phyloP scores from a whole-genome alignment of 805 yeast species.

The Candida vaughaniae region DNA sequence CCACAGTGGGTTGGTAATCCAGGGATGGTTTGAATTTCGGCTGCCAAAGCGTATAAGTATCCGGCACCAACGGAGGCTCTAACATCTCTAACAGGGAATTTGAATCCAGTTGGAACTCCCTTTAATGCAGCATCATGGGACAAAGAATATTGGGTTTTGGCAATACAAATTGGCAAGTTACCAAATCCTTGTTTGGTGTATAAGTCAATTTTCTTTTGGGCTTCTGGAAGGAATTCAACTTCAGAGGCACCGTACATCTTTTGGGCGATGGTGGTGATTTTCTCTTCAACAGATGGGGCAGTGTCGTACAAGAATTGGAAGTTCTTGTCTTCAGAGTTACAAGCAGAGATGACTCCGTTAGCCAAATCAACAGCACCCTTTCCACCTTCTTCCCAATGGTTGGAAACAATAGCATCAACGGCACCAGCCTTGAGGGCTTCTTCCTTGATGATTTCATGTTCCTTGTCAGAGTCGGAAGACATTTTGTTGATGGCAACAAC shows the following conservation, averaged over 20 bases:
- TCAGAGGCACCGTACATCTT: slow-evolving; percentile 78
- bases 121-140: slow-evolving; percentile 80
- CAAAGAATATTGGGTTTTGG: slow-evolving; percentile 81
- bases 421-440: slow-evolving; percentile 79
- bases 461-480: slow-evolving; percentile 68
- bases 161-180: slow-evolving; percentile 77
- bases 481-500: slow-evolving; percentile 81
- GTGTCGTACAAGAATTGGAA: slow-evolving; percentile 61
- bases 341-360: slow-evolving; percentile 63
- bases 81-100: slow-evolving; percentile 78
- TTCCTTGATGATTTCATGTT: slow-evolving; percentile 65
- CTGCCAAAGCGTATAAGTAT: slow-evolving; percentile 79
- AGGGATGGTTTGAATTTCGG: slow-evolving; percentile 83
- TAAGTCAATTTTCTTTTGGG: slow-evolving; percentile 63
- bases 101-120: slow-evolving; percentile 81
- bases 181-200: slow-evolving; percentile 77
- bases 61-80: slow-evolving; percentile 82
- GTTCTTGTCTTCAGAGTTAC: slow-evolving; percentile 44
- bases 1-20: slow-evolving; percentile 86
- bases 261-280: slow-evolving; percentile 63
- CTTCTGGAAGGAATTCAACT: slow-evolving; percentile 67
- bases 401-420: slow-evolving; percentile 70
- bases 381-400: slow-evolving; percentile 90
- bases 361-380: slow-evolving; percentile 76
- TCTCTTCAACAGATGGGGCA: slow-evolving; percentile 62